Evolutionary conservation across 345 rosid genomes (phyloP).

Genomic region (Salix suchowensis): DNA sequence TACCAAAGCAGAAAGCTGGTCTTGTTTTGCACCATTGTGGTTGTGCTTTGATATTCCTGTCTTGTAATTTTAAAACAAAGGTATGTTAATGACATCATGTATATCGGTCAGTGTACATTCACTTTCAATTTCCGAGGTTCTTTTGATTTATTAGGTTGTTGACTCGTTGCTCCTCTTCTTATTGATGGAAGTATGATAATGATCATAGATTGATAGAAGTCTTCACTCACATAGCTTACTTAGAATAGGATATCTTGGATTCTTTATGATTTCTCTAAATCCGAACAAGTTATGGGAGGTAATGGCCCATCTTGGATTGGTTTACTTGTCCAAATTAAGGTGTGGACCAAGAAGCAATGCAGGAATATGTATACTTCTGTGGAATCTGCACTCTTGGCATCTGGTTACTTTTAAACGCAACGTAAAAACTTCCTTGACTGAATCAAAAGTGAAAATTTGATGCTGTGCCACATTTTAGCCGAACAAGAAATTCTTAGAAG

Average conservation of each 20-base stretch:
- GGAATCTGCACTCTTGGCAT: background rate
- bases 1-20: slow-evolving; percentile 9
- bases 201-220: background rate
- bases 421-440: background rate
- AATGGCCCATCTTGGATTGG: background rate
- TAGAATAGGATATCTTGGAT: background rate
- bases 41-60: slow-evolving; percentile 3
- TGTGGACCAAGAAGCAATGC: background rate
- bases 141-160: background rate
- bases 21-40: slow-evolving; percentile 12
- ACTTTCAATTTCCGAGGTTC: background rate
- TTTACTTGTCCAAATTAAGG: background rate
- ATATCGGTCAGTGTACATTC: slow-evolving; percentile 19
- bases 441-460: background rate
- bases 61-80: slow-evolving; percentile 2
- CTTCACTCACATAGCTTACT: background rate
- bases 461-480: background rate
- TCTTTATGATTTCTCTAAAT: background rate
- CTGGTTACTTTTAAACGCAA: background rate
- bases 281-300: background rate
- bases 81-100: background rate
- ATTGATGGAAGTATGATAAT: background rate
- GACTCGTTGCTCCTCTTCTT: background rate
- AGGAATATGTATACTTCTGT: background rate
- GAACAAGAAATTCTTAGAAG: background rate